Evolutionary conservation across 2,329 filamentous ascomycete genomes (phyloP), one percentile per base, ranked within the genome.

Genomic region (Colletotrichum truncatum): DNA sequence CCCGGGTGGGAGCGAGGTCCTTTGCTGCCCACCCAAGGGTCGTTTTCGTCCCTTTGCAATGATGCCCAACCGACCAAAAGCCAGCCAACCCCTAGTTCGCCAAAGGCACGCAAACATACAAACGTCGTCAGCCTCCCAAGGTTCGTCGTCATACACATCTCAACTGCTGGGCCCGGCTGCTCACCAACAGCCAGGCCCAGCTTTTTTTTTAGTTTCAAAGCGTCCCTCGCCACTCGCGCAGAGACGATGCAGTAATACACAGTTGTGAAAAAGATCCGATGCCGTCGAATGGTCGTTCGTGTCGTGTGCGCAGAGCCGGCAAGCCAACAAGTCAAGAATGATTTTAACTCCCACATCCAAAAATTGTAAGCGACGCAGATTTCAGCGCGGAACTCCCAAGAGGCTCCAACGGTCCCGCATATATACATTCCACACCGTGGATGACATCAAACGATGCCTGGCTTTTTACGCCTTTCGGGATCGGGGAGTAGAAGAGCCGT

Each of bases 391-490:
- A 63, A 49, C 28, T 21, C n/a, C 28, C 43, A 55, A 9, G 51
- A 51, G 41, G 36, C 16, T 36, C 45, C 21, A 36, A 18, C 49
- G 43, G 30, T 56, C 43, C 58, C 58, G 58, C 57, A 45, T 66
- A 66, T 66, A 56, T 66, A 66, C 63, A 66, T 30, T 62, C 57
- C 62, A 65, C 49, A 41, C 41, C 12, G 57, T 49, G 62, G 54
- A 49, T 18, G 34, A 43, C 63, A 66, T 43, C 28, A 23, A 10
- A 45, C 12, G 28, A 45, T 56, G 57, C 11, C 43, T 38, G 16
- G 9, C 28, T 28, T 66, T n/a, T 78, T 88, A 90, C 61, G 90
- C 91, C 85, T 92, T 93, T 74, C 91, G 88, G 70, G 89, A 92
- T 71, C 91, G 85, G 51, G 89, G 89, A 63, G 85, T 84, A 67